Conservation (phyloP, 1,284 basidiomycete genomes). For the Ustilago loliicola region DNA sequence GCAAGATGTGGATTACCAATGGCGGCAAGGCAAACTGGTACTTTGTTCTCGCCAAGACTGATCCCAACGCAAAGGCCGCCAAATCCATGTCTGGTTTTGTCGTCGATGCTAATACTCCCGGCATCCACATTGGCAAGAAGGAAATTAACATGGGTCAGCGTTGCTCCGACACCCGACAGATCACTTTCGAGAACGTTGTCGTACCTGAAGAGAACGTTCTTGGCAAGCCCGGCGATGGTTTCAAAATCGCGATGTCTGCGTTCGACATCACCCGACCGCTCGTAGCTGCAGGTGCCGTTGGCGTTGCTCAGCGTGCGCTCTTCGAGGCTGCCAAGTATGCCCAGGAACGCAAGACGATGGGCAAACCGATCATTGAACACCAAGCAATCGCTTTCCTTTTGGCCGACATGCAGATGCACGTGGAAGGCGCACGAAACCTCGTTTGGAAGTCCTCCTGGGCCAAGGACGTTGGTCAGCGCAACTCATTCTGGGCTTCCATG, state of each 20-base stretch:
- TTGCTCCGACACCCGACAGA: constrained; percentile 75
- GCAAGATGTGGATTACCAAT: constrained; percentile 74
- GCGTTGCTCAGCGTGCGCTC: constrained; percentile 74
- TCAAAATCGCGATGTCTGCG: constrained; percentile 75
- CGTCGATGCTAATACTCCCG: constrained; percentile 74
- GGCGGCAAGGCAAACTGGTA: constrained; percentile 74
- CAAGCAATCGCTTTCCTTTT: constrained; percentile 75
- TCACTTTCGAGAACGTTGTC: constrained; percentile 74
- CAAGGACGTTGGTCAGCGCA: constrained; percentile 73
- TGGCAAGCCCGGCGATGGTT: constrained; percentile 74
- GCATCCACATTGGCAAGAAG: constrained; percentile 73
- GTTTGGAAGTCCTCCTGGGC: constrained; percentile 74
- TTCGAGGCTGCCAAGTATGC: constrained; percentile 75
- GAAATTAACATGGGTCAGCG: constrained; percentile 77
- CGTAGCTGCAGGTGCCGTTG: constrained; percentile 74
- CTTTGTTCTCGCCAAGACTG: constrained; percentile 75
- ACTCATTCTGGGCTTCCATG: constrained; percentile 75
- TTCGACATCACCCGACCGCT: constrained; percentile 74
- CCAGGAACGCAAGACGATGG: constrained; percentile 75
- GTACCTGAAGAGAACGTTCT: constrained; percentile 74
- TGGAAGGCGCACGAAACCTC: constrained; percentile 73
- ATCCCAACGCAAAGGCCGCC: constrained; percentile 72
- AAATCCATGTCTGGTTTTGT: constrained; percentile 75
- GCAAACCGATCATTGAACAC: constrained; percentile 75
- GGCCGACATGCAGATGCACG: constrained; percentile 75